Evolutionary conservation across 441 rosid genomes (phyloP).

Genomic region (Brassica hybrid): DNA sequence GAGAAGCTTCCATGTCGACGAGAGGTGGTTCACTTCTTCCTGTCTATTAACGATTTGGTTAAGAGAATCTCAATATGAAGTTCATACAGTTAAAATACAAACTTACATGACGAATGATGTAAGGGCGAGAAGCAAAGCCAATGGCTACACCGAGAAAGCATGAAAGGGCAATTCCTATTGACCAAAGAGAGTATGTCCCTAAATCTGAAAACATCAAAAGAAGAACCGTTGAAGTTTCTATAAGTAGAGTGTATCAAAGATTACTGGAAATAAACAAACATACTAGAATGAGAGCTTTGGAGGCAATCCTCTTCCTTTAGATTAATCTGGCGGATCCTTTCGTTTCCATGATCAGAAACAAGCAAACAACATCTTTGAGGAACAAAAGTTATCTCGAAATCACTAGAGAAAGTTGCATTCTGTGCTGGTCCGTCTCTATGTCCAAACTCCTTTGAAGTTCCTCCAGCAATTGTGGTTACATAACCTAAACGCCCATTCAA

Average conservation of each 20-base stretch:
- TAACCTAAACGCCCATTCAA: conserved; percentile 40
- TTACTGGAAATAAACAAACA: neutral
- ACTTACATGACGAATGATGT: conserved; percentile 56
- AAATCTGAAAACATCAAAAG: conserved; percentile 47
- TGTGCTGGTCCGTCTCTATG: conserved; percentile 66
- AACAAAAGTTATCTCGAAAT: conserved; percentile 59
- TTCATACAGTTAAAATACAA: neutral
- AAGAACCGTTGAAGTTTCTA: conserved; percentile 9
- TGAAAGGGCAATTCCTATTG: conserved; percentile 55
- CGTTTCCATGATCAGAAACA: conserved; percentile 55
- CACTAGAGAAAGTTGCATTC: conserved; percentile 66
- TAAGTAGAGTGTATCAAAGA: neutral
- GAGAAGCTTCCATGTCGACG: conserved; percentile 69
- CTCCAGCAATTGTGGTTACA: conserved; percentile 72
- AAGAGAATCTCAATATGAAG: conserved; percentile 31
- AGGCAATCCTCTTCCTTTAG: conserved; percentile 67
- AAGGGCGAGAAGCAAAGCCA: conserved; percentile 55
- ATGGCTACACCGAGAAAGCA: conserved; percentile 54
- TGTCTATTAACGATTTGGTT: conserved; percentile 63
- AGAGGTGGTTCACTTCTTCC: conserved; percentile 50
- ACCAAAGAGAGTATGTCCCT: conserved; percentile 54
- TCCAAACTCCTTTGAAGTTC: conserved; percentile 47
- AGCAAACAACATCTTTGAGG: conserved; percentile 56
- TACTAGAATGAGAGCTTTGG: conserved; percentile 50
- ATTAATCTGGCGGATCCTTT: conserved; percentile 57